Evolutionary conservation across 2,329 filamentous ascomycete species (phyloP).

Genomic region (Pseudocercospora fijiensis): DNA sequence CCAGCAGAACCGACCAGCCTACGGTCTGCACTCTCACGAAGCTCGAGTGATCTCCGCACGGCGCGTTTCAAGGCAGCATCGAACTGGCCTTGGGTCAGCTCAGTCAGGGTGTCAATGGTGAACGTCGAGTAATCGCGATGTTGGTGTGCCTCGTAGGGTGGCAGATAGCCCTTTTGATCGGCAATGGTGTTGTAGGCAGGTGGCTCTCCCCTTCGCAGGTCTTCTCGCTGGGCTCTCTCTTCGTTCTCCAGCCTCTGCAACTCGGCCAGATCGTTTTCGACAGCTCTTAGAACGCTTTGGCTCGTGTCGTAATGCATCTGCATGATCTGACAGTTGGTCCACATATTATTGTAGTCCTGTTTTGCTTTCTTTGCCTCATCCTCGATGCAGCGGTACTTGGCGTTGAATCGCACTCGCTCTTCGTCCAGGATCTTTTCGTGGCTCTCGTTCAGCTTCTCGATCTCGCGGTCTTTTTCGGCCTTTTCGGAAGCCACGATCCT

Average conservation of each 20-base stretch:
- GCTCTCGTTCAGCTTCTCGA: constrained; percentile 7
- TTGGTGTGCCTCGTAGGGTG: constrained; percentile 21
- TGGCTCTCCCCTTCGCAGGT: constrained; percentile 20
- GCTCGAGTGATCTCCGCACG: background rate
- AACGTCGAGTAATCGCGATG: constrained; percentile 10
- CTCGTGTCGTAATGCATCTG: constrained; percentile 3
- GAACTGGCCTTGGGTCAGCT: background rate
- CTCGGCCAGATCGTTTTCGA: constrained; percentile 28
- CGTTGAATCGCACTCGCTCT: constrained; percentile 6
- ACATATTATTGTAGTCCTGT: constrained; percentile 5
- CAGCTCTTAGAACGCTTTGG: background rate
- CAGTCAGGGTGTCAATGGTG: background rate
- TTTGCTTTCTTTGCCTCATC: constrained; percentile 4
- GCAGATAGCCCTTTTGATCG: constrained; percentile 21
- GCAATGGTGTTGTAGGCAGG: constrained; percentile 31
- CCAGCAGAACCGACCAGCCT: background rate
- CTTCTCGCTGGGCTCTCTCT: constrained; percentile 2
- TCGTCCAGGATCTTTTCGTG: constrained; percentile 3
- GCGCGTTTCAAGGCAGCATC: background rate
- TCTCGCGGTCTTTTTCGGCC: constrained; percentile 6
- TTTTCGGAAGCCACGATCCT: constrained; percentile 7
- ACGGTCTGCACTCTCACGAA: background rate
- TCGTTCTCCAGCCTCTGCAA: constrained; percentile 21
- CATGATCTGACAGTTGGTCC: constrained; percentile 6
- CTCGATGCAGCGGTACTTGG: constrained; percentile 1